Evolutionary conservation across 2,329 filamentous ascomycete genomes (phyloP).

Genomic region (Arthrocladium fulminans): DNA sequence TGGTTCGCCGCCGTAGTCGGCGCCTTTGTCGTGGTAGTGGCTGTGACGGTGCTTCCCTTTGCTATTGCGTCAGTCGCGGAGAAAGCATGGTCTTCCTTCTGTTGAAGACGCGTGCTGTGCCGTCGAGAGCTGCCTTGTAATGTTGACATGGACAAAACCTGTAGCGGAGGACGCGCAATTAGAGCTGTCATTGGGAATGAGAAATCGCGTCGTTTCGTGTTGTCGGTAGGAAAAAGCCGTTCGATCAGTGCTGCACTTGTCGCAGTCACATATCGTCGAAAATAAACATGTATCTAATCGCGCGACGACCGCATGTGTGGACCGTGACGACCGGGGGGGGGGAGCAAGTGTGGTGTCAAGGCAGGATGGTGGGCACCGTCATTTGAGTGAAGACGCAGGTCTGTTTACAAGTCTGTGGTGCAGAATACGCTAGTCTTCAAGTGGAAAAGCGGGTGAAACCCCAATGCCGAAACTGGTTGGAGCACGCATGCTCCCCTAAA

Average conservation of each 20-base stretch:
- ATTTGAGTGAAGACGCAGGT: too few species aligned
- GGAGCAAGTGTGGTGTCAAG: too few species aligned
- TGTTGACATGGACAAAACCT: slow-evolving; percentile 26
- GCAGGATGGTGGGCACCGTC: too few species aligned
- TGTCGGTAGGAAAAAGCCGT: background rate
- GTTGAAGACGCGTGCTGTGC: slow-evolving; percentile 30
- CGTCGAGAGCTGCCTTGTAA: slow-evolving; percentile 22
- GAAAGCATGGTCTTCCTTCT: slow-evolving; percentile 26
- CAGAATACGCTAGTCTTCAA: too few species aligned
- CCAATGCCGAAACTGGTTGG: too few species aligned
- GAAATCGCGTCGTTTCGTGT: slow-evolving; percentile 6
- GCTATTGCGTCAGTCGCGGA: slow-evolving; percentile 12
- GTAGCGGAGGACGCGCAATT: slow-evolving; percentile 26
- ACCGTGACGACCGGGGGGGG: too few species aligned
- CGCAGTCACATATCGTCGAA: slow-evolving; percentile 1
- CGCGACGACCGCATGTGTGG: too few species aligned
- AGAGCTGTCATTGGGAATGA: slow-evolving; percentile 24
- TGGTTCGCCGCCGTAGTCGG: slow-evolving; percentile 18
- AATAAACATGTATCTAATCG: background rate
- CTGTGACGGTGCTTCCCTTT: slow-evolving; percentile 14
- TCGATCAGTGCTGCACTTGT: background rate
- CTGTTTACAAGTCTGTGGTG: too few species aligned
- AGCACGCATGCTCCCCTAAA: too few species aligned
- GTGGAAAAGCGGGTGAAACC: too few species aligned
- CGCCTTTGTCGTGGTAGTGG: slow-evolving; percentile 17